Base-by-base conservation (phyloP, 176 grass and related monocot species). In the Cocos nucifera region DNA sequence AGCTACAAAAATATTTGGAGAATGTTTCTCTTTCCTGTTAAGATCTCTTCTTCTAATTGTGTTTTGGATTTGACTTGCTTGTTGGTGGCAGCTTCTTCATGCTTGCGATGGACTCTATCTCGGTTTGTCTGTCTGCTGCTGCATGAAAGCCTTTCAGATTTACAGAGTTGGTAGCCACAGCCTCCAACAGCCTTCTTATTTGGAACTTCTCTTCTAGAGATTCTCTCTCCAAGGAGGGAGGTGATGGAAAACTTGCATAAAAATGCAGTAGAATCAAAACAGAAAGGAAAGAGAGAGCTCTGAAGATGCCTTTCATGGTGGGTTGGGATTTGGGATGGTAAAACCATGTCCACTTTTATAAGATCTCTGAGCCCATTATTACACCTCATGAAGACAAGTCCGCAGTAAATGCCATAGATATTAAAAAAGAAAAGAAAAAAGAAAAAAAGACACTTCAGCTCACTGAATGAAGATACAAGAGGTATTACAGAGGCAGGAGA, bases 61-160 rank as follows among this genome's bases (percentile, higher is more conserved):
- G 67, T 65, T 52, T 82, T 55, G 79, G 73, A 82, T 82, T 82
- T 17, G 61, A 49, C 54, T 9, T 53, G 26, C 79, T 77, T 12
- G 15, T 77, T 17, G 15, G 17, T 53, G 79, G 79, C 53, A 72
- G 15, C 67, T 8, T 72, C 61, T 35, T 77, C 25, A 77, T 53
- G 59, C 73, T 82, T 32, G 79, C 79, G 62, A 54, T 19, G 50
- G 73, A 56, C 54, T 62, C 73, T 14, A 51, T 65, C 60, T 62
- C 53, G 6, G 73, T 67, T 19, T 66, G 57, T 48, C 49, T 77
- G 55, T 18, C 12, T 25, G 35, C 60, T 62, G 50, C 75, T 61
- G 61, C 61, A 62, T 62, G 58, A 51, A 65, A 54, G 17, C 48
- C 17, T 29, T 49, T 48, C 35, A 26, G 59, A 44, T 55, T 69